Conservation (phyloP, 805 yeast species). For the Debaryomyces hansenii region DNA sequence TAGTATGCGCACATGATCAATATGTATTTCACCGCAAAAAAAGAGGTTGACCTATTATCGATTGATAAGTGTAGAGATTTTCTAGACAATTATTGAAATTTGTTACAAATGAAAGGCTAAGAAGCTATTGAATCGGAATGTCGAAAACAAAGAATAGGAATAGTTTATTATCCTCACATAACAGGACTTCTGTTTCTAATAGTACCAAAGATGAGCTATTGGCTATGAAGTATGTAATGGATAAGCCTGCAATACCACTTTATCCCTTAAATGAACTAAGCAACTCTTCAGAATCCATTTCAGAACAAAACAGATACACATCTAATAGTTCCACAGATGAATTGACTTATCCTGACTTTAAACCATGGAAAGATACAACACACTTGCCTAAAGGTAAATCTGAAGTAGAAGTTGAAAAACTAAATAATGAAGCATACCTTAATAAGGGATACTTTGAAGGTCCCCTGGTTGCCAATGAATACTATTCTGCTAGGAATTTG, state of each 20-base stretch:
- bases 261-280: slow-evolving; percentile 33
- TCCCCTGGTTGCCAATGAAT: slow-evolving; percentile 63
- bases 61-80: too few relatives aligned
- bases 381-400: slow-evolving; percentile 20
- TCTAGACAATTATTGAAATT: too few relatives aligned
- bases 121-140: slow-evolving; percentile 12
- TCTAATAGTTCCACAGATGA: background rate
- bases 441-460: slow-evolving; percentile 73
- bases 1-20: background rate
- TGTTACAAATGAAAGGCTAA: background rate
- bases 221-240: slow-evolving; percentile 37
- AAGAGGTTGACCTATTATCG: background rate
- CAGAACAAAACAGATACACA: background rate
- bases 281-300: background rate
- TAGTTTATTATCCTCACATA: slow-evolving; percentile 24
- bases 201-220: slow-evolving; percentile 31
- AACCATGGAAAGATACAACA: slow-evolving; percentile 65
- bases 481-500: slow-evolving; percentile 65
- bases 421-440: slow-evolving; percentile 48
- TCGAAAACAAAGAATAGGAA: slow-evolving; percentile 30
- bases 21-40: background rate
- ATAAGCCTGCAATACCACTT: slow-evolving; percentile 29
- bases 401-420: slow-evolving; percentile 51
- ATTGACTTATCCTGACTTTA: slow-evolving; percentile 63
- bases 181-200: slow-evolving; percentile 17